Evolutionary conservation across 2,329 filamentous ascomycete species (phyloP).

Genomic region (Endoconidiophora polonica): DNA sequence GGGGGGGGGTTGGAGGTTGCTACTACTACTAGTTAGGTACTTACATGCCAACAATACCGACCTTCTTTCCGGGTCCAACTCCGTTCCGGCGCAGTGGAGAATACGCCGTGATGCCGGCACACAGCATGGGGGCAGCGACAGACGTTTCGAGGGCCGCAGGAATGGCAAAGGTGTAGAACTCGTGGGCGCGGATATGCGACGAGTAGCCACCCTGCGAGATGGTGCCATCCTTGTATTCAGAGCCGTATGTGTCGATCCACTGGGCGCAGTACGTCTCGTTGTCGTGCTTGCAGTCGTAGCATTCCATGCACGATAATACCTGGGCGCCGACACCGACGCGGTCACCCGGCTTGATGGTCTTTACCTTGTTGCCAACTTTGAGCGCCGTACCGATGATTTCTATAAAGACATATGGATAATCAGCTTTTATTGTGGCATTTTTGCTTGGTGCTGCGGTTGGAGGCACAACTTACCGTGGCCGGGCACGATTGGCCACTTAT

Average conservation of each 20-base stretch:
- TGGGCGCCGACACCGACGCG: conserved; percentile 56
- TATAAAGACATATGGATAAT: background rate
- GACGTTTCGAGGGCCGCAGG: conserved; percentile 47
- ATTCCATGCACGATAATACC: conserved; percentile 45
- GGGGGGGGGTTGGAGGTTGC: background rate
- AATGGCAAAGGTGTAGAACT: conserved; percentile 59
- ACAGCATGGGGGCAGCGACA: conserved; percentile 62
- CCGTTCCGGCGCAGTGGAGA: conserved; percentile 59
- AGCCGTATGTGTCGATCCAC: conserved; percentile 42
- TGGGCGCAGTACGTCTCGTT: conserved; percentile 54
- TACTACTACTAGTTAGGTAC: background rate
- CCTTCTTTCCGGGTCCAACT: conserved; percentile 55
- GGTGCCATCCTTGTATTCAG: conserved; percentile 42
- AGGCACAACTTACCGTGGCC: conserved; percentile 28
- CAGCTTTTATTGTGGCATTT: conserved; percentile 43
- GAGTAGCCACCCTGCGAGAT: conserved; percentile 45
- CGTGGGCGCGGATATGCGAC: conserved; percentile 53
- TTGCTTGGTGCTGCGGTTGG: conserved; percentile 27
- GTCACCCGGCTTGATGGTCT: conserved; percentile 38
- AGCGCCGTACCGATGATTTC: conserved; percentile 50
- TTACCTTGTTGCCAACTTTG: conserved; percentile 48
- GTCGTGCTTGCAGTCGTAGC: conserved; percentile 46
- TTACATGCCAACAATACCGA: conserved; percentile 48
- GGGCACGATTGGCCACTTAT: conserved; percentile 40
- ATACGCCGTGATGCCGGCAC: conserved; percentile 65